Evolutionary conservation across 2,329 filamentous ascomycete species (phyloP).

Genomic region (Fusarium luffae): DNA sequence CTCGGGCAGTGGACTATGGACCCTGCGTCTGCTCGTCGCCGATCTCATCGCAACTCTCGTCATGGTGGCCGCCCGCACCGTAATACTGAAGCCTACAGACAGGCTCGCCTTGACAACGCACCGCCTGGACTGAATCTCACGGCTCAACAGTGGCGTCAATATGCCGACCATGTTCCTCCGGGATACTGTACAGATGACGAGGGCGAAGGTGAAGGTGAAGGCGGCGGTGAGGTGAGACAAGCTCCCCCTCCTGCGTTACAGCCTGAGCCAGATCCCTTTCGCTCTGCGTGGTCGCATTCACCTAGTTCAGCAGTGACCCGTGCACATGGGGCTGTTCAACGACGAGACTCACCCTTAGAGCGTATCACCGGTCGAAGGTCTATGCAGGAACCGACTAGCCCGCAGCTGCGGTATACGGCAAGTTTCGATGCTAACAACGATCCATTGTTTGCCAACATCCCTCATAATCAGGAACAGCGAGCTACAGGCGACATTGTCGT

Average conservation of each 20-base stretch:
- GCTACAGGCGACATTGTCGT: slow-evolving; percentile 26
- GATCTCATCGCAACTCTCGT: background rate
- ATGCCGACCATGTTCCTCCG: slow-evolving; percentile 5
- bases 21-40: background rate
- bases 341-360: background rate
- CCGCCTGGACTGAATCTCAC: slow-evolving; percentile 11
- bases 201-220: background rate
- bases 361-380: background rate
- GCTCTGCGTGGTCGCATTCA: slow-evolving; percentile 23
- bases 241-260: background rate
- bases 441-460: slow-evolving; percentile 32
- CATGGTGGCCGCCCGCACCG: background rate
- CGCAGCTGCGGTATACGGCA: slow-evolving; percentile 5
- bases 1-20: slow-evolving; percentile 19
- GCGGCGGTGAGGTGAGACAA: background rate
- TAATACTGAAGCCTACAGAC: background rate
- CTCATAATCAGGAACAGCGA: slow-evolving; percentile 6
- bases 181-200: background rate
- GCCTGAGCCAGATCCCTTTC: background rate
- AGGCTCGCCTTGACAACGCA: slow-evolving; percentile 10
- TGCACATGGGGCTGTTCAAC: background rate
- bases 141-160: slow-evolving; percentile 7
- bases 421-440: slow-evolving; percentile 33
- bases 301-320: slow-evolving; percentile 1
- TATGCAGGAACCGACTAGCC: background rate